A percentile compares a stretch with the other conserved stretches of the same genome.
Evolutionary conservation across 164 flowering plant genomes (phyloP).

Genomic region (Brasenia schreberi): DNA sequence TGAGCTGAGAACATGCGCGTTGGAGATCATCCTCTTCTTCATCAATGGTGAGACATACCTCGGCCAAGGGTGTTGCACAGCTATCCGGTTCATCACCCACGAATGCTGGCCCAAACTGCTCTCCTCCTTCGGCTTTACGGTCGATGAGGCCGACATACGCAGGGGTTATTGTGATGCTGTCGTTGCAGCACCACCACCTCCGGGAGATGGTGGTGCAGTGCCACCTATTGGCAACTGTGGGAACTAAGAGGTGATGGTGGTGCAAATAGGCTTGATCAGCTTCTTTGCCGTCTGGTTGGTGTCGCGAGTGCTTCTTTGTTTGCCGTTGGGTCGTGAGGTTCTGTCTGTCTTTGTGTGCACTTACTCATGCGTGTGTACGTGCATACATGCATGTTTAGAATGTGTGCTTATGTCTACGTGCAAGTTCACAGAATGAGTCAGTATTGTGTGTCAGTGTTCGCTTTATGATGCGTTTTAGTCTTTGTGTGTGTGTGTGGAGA

Average conservation of each 20-base stretch:
- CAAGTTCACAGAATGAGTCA: no score
- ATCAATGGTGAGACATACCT: constrained; percentile 14
- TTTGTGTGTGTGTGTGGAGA: no score
- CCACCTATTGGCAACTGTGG: not conserved
- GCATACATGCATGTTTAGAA: no score
- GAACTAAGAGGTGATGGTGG: not conserved
- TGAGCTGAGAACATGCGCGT: constrained; percentile 17
- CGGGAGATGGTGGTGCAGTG: not conserved
- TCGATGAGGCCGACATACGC: constrained; percentile 12
- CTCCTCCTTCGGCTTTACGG: constrained; percentile 12
- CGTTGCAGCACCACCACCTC: constrained; percentile 1
- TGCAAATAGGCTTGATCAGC: no score
- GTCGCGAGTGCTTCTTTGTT: no score
- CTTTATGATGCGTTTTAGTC: no score
- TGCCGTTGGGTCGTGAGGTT: no score
- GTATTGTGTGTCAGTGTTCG: no score
- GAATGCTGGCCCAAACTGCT: constrained; percentile 21
- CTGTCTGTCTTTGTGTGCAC: no score
- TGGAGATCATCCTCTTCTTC: constrained; percentile 16
- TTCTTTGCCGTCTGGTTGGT: no score
- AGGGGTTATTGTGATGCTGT: constrained; percentile 13
- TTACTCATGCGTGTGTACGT: no score
- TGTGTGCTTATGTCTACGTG: no score
- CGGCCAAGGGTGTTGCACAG: constrained; percentile 13
- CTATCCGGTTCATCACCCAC: constrained; percentile 7